Evolutionary conservation across 2,329 filamentous ascomycete species (phyloP).

Genomic region (Cercospora beticola): DNA sequence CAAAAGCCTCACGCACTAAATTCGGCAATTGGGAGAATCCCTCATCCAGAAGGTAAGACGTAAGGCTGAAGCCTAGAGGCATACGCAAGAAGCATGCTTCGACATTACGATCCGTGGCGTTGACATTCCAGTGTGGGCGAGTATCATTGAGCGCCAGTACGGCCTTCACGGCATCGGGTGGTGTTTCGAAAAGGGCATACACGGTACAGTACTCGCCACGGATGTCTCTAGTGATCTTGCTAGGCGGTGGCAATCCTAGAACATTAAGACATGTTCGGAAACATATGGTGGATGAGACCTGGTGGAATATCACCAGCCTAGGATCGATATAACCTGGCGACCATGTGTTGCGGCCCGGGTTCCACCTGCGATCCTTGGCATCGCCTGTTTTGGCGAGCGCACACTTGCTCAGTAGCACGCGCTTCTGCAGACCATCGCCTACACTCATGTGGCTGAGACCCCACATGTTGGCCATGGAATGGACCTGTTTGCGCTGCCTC

Average conservation of each 20-base stretch:
- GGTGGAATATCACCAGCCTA: constrained; percentile 14
- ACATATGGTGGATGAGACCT: constrained; percentile 11
- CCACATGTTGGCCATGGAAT: constrained; percentile 19
- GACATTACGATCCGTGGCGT: constrained; percentile 7
- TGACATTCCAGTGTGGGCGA: constrained; percentile 15
- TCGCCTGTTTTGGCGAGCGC: constrained; percentile 9
- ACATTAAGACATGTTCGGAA: constrained; percentile 18
- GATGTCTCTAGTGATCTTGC: constrained; percentile 11
- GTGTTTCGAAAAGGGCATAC: constrained; percentile 12
- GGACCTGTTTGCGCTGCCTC: constrained; percentile 16
- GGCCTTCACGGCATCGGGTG: constrained; percentile 4
- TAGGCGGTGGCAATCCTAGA: constrained; percentile 8
- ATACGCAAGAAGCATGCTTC: constrained; percentile 12
- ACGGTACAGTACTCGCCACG: constrained; percentile 15
- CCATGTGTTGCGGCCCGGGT: constrained; percentile 11
- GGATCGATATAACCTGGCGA: constrained; percentile 12
- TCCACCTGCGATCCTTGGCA: constrained; percentile 11
- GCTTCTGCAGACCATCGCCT: background rate
- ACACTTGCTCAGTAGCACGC: constrained; percentile 16
- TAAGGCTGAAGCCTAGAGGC: constrained; percentile 11
- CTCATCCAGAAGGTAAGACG: constrained; percentile 8
- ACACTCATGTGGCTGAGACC: constrained; percentile 17
- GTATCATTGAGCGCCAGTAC: constrained; percentile 5
- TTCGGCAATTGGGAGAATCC: constrained; percentile 12
- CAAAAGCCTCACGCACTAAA: constrained; percentile 12